phyloP scores from a whole-genome alignment of 1,284 basidiomycete species.

The Malassezia dermatis region DNA sequence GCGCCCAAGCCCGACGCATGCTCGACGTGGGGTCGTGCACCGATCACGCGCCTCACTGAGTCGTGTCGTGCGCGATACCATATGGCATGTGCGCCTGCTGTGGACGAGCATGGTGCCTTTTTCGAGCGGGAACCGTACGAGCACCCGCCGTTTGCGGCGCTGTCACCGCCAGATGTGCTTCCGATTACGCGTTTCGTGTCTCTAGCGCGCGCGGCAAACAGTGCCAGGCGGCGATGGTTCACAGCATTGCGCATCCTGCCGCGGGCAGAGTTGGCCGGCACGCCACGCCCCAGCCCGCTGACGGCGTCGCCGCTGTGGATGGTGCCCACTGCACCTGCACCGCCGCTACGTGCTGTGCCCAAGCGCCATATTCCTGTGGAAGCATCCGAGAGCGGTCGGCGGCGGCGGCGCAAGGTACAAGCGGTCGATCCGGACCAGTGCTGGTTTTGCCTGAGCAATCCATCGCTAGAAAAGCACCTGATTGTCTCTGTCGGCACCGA shows the following conservation, averaged over 20 bases:
- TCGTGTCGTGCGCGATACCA: slow-evolving; percentile 32
- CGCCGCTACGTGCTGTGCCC: not conserved
- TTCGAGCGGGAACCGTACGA: slow-evolving; percentile 41
- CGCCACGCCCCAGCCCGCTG: slow-evolving; percentile 17
- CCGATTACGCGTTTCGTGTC: slow-evolving; percentile 34
- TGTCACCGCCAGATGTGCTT: not conserved
- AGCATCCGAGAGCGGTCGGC: not conserved
- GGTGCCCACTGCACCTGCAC: not conserved
- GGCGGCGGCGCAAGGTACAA: slow-evolving; percentile 9
- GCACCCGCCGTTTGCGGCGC: slow-evolving; percentile 17
- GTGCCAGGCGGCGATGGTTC: slow-evolving; percentile 40
- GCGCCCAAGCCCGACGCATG: slow-evolving; percentile 21
- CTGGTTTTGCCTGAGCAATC: slow-evolving; percentile 47
- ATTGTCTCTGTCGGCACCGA: slow-evolving; percentile 32
- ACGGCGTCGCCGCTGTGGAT: slow-evolving; percentile 16
- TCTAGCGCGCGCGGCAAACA: slow-evolving; percentile 34
- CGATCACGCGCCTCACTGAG: slow-evolving; percentile 23
- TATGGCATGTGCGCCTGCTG: slow-evolving; percentile 28
- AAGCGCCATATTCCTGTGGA: not conserved
- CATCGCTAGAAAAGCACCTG: slow-evolving; percentile 31
- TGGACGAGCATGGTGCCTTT: slow-evolving; percentile 23
- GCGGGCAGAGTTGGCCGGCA: not conserved
- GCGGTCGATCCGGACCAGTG: slow-evolving; percentile 40
- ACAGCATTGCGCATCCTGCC: slow-evolving; percentile 22
- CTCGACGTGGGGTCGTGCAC: slow-evolving; percentile 32